Evolutionary conservation across 345 rosid genomes (phyloP).

Genomic region (Murraya paniculata): DNA sequence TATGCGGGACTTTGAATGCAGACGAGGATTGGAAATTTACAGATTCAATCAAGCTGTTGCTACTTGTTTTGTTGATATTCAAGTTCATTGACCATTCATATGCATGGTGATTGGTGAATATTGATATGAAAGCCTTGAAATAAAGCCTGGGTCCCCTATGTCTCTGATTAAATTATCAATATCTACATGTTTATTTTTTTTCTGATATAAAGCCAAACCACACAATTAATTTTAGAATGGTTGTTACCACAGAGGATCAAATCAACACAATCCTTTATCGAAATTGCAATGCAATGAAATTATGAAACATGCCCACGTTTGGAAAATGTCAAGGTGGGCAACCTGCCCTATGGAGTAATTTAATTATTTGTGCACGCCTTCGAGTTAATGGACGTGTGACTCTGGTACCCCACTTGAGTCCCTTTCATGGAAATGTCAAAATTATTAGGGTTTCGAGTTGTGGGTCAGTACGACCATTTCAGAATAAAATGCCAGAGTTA

Average conservation of each 20-base stretch:
- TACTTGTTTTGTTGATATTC: not conserved
- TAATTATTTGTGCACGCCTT: not conserved
- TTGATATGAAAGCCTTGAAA: not conserved
- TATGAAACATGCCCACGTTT: constrained; percentile 8
- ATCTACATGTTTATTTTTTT: not conserved
- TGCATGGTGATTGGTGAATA: not conserved
- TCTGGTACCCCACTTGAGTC: not conserved
- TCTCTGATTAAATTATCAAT: not conserved
- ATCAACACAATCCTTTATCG: constrained; percentile 10
- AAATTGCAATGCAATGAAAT: not conserved
- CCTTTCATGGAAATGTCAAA: not conserved
- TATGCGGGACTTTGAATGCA: not conserved
- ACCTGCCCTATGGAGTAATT: not conserved
- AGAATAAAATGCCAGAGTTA: not conserved
- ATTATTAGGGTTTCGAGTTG: constrained; percentile 7
- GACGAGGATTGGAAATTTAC: not conserved
- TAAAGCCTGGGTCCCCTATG: not conserved
- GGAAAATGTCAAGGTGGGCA: constrained; percentile 3
- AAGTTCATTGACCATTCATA: constrained; percentile 11
- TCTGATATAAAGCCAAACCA: not conserved
- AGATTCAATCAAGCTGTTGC: not conserved
- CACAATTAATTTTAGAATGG: not conserved
- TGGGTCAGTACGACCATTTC: not conserved
- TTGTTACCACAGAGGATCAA: not conserved
- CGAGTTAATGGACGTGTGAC: not conserved